Evolutionary conservation across 495 filamentous ascomycete genomes (phyloP).

Genomic region (Penicillium longicatenatum): DNA sequence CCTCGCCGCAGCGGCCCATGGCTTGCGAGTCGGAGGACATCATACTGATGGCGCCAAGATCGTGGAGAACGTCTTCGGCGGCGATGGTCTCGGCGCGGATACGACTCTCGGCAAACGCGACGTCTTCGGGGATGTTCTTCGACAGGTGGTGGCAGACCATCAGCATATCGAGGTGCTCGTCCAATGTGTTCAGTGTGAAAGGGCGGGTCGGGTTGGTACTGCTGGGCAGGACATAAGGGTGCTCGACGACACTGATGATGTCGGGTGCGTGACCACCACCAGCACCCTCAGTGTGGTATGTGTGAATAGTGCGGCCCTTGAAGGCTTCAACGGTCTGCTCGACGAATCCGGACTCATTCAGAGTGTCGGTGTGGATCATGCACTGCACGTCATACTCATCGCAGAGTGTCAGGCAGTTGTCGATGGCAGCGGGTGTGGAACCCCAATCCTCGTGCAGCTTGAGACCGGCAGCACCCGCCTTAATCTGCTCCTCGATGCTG

Average conservation of each 20-base stretch:
- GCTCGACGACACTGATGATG: constrained; percentile 93
- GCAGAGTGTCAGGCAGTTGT: constrained; percentile 83
- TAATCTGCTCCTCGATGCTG: constrained; percentile 78
- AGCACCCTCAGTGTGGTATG: constrained; percentile 97
- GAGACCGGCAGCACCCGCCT: constrained; percentile 84
- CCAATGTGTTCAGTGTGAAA: constrained; percentile 89
- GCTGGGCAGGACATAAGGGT: constrained; percentile 87
- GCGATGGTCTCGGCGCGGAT: constrained; percentile 97
- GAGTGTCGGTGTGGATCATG: constrained; percentile 95
- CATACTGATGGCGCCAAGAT: constrained; percentile 96
- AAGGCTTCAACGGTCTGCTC: constrained; percentile 88
- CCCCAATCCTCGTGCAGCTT: constrained; percentile 99
- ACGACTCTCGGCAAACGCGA: constrained; percentile 92
- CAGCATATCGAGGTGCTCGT: constrained; percentile 97
- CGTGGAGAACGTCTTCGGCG: constrained; percentile 95
- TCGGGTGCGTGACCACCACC: constrained; percentile 96
- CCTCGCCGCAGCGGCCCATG: constrained; percentile 96
- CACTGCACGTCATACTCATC: constrained; percentile 92
- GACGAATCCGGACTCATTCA: constrained; percentile 97
- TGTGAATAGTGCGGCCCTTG: constrained; percentile 91
- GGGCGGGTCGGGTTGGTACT: constrained; percentile 94
- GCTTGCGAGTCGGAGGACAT: constrained; percentile 97
- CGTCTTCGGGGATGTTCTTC: constrained; percentile 92
- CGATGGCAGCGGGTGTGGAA: constrained; percentile 88
- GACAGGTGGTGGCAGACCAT: constrained; percentile 98